phyloP scores from a whole-genome alignment of 495 filamentous ascomycete species.

The Neurospora sp. region DNA sequence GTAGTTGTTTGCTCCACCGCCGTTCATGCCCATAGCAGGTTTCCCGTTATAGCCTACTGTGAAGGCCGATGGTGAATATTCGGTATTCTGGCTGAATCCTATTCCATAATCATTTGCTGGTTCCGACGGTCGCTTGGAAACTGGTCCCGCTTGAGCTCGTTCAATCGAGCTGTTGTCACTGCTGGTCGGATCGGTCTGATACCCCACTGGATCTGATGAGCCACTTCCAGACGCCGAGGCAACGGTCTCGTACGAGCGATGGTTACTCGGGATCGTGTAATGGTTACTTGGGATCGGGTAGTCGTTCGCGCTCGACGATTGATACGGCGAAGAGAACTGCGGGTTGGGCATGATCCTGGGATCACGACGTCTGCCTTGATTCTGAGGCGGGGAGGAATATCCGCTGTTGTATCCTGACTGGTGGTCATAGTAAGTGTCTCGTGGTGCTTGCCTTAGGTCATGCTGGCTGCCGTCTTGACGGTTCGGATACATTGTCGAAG shows the following conservation, averaged over 20 bases:
- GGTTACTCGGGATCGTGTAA: conserved; percentile 58
- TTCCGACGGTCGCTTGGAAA: conserved; percentile 33
- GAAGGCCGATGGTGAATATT: conserved; percentile 26
- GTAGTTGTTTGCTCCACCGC: conserved; percentile 2
- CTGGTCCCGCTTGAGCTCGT: conserved; percentile 45
- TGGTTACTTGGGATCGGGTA: conserved; percentile 63
- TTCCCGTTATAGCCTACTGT: conserved; percentile 16
- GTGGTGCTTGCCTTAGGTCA: conserved; percentile 34
- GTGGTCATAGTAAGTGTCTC: conserved; percentile 45
- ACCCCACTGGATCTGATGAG: conserved; percentile 60
- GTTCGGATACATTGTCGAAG: conserved; percentile 33
- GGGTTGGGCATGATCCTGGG: conserved; percentile 38
- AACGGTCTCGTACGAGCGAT: conserved; percentile 74
- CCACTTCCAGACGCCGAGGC: conserved; percentile 62
- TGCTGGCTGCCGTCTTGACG: conserved; percentile 30
- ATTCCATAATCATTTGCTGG: conserved; percentile 39
- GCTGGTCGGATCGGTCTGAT: conserved; percentile 74
- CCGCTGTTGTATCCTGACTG: conserved; percentile 15
- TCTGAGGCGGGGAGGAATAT: conserved; percentile 24
- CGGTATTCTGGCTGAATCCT: conserved; percentile 28
- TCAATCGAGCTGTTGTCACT: conserved; percentile 87
- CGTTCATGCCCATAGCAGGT: not conserved
- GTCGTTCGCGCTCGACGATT: conserved; percentile 34
- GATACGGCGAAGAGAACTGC: conserved; percentile 22
- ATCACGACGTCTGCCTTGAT: conserved; percentile 31